These are phyloP conservation scores for Tirmania nivea DNA, from an alignment of 495 filamentous ascomycete species.

Conservation along the genomic window DNA sequence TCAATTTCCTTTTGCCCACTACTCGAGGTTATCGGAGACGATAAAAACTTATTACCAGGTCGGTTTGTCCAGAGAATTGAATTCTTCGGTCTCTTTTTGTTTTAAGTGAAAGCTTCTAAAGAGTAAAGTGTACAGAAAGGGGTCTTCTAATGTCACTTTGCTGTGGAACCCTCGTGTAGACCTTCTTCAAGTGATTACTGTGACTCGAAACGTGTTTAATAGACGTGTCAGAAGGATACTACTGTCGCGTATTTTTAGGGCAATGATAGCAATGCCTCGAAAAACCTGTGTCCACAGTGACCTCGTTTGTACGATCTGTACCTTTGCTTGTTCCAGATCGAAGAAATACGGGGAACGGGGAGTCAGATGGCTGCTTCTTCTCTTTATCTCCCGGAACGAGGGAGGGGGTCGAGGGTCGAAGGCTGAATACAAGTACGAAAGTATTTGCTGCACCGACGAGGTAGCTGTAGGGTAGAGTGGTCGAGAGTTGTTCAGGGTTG, in stretches of 20 bases:
- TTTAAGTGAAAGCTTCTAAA: background rate
- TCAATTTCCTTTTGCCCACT: background rate
- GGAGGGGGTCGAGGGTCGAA: no score
- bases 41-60: background rate
- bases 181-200: background rate
- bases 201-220: background rate
- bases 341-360: slow-evolving; percentile 12
- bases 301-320: slow-evolving; percentile 13
- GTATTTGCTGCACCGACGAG: no score
- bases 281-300: slow-evolving; percentile 19
- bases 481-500: no score
- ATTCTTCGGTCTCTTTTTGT: background rate
- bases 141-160: background rate
- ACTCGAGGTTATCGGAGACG: background rate
- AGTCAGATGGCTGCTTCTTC: slow-evolving; percentile 5
- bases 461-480: no score
- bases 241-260: background rate
- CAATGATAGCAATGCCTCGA: slow-evolving; percentile 4
- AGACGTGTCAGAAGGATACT: background rate
- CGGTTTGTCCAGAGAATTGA: background rate
- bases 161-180: background rate
- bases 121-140: background rate
- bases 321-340: slow-evolving; percentile 13
- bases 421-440: no score
- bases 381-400: slow-evolving; percentile 1